phyloP scores from a whole-genome alignment of 306 rosid genomes.

The Lathyrus tuberosus region DNA sequence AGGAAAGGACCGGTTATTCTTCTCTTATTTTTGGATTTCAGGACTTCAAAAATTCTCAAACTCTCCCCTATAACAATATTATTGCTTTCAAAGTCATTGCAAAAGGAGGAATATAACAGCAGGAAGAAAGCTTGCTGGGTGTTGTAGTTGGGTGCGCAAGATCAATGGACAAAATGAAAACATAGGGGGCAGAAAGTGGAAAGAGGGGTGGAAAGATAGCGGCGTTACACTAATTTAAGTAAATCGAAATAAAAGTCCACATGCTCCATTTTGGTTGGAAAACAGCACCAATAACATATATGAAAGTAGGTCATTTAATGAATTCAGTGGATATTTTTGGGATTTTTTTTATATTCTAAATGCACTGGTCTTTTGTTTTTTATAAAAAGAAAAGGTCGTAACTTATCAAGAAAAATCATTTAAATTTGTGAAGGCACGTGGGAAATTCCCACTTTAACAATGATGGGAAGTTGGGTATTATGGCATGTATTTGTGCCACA shows the following conservation, averaged over 20 bases:
- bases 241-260: background rate
- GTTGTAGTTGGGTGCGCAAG: background rate
- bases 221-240: background rate
- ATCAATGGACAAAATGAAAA: background rate
- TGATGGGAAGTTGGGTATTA: background rate
- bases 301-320: too few species aligned
- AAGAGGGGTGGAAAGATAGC: background rate
- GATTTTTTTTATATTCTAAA: background rate
- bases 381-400: background rate
- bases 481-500: background rate
- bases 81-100: background rate
- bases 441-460: slow-evolving; percentile 4
- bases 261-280: background rate
- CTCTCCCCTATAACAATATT: background rate
- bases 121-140: background rate
- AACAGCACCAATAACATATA: background rate
- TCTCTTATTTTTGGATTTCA: background rate
- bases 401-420: background rate
- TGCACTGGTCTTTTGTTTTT: background rate
- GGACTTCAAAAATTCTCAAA: background rate
- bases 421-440: background rate
- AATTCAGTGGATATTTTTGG: background rate
- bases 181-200: background rate
- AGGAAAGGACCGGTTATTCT: background rate
- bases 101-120: background rate